Base-by-base conservation (phyloP, 305 asterid species). In the Monarda citriodora region DNA sequence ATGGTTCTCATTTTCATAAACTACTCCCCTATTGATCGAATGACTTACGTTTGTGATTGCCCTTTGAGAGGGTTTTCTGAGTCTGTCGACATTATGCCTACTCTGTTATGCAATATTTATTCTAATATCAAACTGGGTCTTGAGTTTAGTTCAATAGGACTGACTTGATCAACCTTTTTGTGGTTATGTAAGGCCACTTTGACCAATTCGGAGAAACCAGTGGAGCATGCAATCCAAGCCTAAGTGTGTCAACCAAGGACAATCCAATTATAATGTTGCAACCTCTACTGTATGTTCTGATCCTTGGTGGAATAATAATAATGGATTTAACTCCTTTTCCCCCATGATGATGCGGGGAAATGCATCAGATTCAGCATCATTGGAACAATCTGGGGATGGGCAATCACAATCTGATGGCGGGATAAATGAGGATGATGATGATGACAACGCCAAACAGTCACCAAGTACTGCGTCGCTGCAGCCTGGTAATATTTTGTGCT, bases 161-260 rank as follows among this genome's bases (percentile, higher is more conserved):
- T 66, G 44, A 67, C 37, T 26, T 22, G 40, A 36, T 56, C 53
- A 60, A 54, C 59, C 44, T 37, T 63, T 58, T 16, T 68, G 45
- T 60, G 45, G 42, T 61, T 68, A 53, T 66, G 56, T 61, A 55
- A 64, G 77, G 78, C 23, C 45, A 22, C 54, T 18, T 53, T 51
- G 59, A 26, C 61, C 51, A 42, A 5, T 55, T 68, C 13, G 63
- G 66, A 63, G 55, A 56, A 41, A 56, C 47, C 62, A 67, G 59
- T 50, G 71, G 65, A 85, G 70, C 66, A 90, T 90, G 97, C 92
- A 78, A 68, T 66, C 95, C 49, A 81, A 76, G 69, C 60, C 88
- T 51, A 73, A 76, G 70, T 69, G 65, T 57, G 80, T 58, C 56
- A 69, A 81, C 50, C 76, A 60, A 50, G 79, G 53, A 59, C 84